Conservation (phyloP, 1,139 yeast species). For the Kurtzmaniella quercitrusa region DNA sequence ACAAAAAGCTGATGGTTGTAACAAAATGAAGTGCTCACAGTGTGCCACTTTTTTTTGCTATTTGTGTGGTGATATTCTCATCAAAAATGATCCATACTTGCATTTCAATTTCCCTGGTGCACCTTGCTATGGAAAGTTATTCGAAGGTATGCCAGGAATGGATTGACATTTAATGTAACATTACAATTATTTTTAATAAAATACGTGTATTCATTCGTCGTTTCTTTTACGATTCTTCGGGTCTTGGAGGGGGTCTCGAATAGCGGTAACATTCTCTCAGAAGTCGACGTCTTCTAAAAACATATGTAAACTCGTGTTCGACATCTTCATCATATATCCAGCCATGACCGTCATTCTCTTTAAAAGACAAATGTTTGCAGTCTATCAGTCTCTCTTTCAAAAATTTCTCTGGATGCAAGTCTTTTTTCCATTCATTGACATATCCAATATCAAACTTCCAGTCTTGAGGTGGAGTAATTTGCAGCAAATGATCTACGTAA, state of each 20-base stretch:
- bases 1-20: conserved; percentile 65
- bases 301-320: conserved; percentile 22
- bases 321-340: conserved; percentile 38
- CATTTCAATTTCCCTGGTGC: conserved; percentile 46
- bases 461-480: conserved; percentile 63
- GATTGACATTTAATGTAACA: conserved; percentile 11
- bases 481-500: conserved; percentile 55
- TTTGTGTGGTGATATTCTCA: conserved; percentile 46
- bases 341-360: conserved; percentile 40
- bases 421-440: conserved; percentile 66
- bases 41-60: conserved; percentile 55
- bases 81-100: conserved; percentile 43
- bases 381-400: conserved; percentile 41
- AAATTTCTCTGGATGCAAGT: conserved; percentile 51
- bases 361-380: conserved; percentile 17
- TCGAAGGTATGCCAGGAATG: conserved; percentile 51
- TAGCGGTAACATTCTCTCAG: conserved; percentile 49
- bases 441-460: conserved; percentile 66
- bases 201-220: neutral
- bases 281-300: conserved; percentile 55
- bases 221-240: neutral
- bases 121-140: conserved; percentile 49
- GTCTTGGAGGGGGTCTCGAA: conserved; percentile 31
- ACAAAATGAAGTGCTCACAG: conserved; percentile 57
- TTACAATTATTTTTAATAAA: neutral